Evolutionary conservation across 2,329 filamentous ascomycete genomes (phyloP), one percentile per base, ranked within the genome.

Genomic region (Aspergillus aculeatinus): DNA sequence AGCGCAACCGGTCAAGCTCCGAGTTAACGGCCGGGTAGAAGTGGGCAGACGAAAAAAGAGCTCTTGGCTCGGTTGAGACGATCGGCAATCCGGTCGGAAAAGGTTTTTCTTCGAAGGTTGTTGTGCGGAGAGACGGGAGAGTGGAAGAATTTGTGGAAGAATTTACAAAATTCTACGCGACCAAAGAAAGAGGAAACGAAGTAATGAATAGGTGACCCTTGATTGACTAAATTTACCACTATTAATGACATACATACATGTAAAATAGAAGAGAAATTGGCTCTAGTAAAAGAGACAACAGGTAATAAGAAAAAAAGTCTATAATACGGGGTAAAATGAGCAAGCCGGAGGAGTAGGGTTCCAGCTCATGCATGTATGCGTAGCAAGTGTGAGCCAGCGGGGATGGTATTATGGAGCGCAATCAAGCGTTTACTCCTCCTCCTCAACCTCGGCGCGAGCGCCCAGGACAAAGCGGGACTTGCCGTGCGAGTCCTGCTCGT

Each of bases 401-500:
- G 66, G 62, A 65, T 59, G 65, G 65, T 63, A 65, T 63, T 63
- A 60, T 61, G 60, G 65, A 68, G 66, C 54, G 66, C 58, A 62
- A 59, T 61, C 52, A 68, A 61, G 54, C 61, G 60, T 72, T 70
- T 76, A 80, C 68, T 80, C 77, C 61, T 80, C 78, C 65, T 80
- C 78, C 53, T 78, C 74, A 29, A 75, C 75, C 63, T 77, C 77
- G 59, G 73, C 68, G 60, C 76, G 77, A 60, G 74, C 71, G 59
- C 75, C 76, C 58, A 81, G 67, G 55, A 74, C 74, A 74, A 76
- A 81, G 61, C 76, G 76, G 62, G 75, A 73, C 65, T 77, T 78
- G 68, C 80, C 79, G 65, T 77, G 74, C 39, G 74, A 69, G 67
- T 82, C 79, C 35, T 68, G 72, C 74, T 82, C 80, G 69, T 81